Base-by-base conservation (phyloP, 139 green algal genomes). In the Eudorina sp. region DNA sequence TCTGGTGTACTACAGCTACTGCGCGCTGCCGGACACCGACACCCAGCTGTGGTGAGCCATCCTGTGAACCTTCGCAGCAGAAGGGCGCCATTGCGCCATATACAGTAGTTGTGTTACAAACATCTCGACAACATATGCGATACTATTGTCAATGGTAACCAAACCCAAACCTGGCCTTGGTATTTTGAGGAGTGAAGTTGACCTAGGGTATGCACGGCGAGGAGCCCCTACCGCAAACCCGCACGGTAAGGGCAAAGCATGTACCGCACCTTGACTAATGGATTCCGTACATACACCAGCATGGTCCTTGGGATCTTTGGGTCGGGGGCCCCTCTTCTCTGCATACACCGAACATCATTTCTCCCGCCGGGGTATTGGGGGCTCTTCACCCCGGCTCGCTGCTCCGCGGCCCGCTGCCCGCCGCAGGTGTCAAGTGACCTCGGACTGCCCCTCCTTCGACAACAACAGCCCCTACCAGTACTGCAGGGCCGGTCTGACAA, bases 361-460 rank as follows among this genome's bases (percentile, higher is more conserved):
- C n/a, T n/a, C n/a, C n/a, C n/a, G n/a, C n/a, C n/a, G n/a, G n/a
- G n/a, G n/a, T n/a, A n/a, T n/a, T n/a, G n/a, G n/a, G n/a, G n/a
- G n/a, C n/a, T n/a, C n/a, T n/a, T n/a, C n/a, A n/a, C n/a, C 51
- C 51, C 13, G 51, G 51, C 13, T 58, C 51, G 16, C 51, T 53
- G 5, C 51, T n/a, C 14, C 4, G 31, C 75, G 40, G 2, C 16
- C 9, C 75, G 36, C 31, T 34, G 0, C 34, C 29, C 38, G 3
- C 0, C 0, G 43, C 72, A 73, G 77, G 77, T 84, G 77, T 53
- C 36, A 84, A 55, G 77, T 84, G 38, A 55, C 23, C 40, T 46
- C 77, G 25, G 8, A 18, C 4, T 84, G 77, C 53, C 23, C 77
- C 3, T 25, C 25, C 53, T 84, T 58, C 51, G 31, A 53, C 77